Conservation (phyloP, 257 asterid genomes). For the Solanum raphanifolium region DNA sequence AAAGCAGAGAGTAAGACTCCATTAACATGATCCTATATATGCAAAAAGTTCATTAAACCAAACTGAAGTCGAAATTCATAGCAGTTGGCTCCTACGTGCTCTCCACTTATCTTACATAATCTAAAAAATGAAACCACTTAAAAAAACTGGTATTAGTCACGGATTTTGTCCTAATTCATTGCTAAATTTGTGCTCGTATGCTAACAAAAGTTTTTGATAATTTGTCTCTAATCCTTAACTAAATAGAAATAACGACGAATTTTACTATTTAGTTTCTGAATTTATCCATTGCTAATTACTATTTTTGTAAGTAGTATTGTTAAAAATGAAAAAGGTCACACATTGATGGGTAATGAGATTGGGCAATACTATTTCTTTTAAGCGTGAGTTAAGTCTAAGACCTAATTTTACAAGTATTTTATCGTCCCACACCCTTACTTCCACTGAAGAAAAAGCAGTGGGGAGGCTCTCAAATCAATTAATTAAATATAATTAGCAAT, state of each 20-base stretch:
- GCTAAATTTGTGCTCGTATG: not conserved
- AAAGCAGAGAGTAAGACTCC: not conserved
- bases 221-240: too few species aligned
- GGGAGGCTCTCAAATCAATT: not conserved
- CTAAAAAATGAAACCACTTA: not conserved
- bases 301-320: not conserved
- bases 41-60: not conserved
- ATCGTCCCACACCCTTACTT: constrained; percentile 3
- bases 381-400: not conserved
- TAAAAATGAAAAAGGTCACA: not conserved
- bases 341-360: not conserved
- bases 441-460: constrained; percentile 5
- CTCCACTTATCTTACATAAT: not conserved
- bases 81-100: not conserved
- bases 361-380: not conserved
- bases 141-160: not conserved
- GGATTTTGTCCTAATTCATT: not conserved
- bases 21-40: not conserved
- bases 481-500: not conserved
- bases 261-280: not conserved
- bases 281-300: not conserved
- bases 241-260: not conserved
- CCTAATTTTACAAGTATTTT: not conserved
- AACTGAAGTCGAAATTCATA: not conserved
- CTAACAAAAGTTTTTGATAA: not conserved